Evolutionary conservation across 176 grass and related monocot genomes (phyloP), one percentile per base, ranked within the genome.

Genomic region (Elaeis guineensis): DNA sequence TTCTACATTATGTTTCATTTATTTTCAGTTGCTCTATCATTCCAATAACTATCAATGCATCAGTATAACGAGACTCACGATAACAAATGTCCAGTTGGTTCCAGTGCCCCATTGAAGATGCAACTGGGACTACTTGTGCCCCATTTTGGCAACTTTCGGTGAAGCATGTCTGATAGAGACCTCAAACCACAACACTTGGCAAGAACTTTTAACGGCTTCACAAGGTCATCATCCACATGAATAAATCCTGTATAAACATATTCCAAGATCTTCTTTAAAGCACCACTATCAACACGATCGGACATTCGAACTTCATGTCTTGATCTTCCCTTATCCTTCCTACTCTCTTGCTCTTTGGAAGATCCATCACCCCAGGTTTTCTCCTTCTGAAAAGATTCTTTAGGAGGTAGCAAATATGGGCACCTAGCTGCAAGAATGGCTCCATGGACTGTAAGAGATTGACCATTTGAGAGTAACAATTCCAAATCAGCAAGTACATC

Each of bases 251-350:
- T 75, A 76, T 90, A 96, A 44, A 83, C 23, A 50, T 96, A 90
- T 51, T 84, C 87, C 83, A 96, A 66, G 72, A 90, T 63, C 69
- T 82, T 96, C 57, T 69, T 69, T 59, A 96, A 54, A 64, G 83
- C 78, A 11, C 4, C 58, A 57, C 72, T 79, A 75, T 88, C 81
- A 65, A 96, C 83, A 53, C 72, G 86, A 50, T 83, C 78, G 23
- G 92, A 96, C 61, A 96, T 88, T 57, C 77, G 76, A 49, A 96
- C 59, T 39, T 51, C 59, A 65, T 62, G 75, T 57, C 26, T 16
- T 55, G 67, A 70, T 72, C 59, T 74, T 64, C 51, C 72, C 25
- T 19, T 11, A 54, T 72, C 49, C 19, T 39, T 9, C 59, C 28
- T 14, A 63, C 24, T 52, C 6, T 19, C 59, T 63, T 24, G 50